Evolutionary conservation across 257 asterid species (phyloP).

Genomic region (Scutellaria minor): DNA sequence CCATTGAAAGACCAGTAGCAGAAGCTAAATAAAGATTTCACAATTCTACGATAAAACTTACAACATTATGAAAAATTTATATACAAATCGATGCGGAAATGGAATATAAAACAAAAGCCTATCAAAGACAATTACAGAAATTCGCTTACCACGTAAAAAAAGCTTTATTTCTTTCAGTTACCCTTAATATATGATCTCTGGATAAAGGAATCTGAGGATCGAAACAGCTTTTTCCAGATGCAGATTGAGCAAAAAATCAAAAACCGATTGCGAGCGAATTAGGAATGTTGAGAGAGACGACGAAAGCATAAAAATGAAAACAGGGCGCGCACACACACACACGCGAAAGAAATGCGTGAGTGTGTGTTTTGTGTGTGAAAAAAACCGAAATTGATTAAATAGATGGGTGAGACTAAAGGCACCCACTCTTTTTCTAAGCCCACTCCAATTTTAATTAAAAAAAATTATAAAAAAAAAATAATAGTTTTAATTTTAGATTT

Average conservation of each 20-base stretch:
- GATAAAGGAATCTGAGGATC: neutral
- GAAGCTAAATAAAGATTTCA: slow-evolving; percentile 44
- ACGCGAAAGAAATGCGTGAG: too few relatives aligned
- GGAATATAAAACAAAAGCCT: slow-evolving; percentile 16
- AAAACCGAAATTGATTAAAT: too few relatives aligned
- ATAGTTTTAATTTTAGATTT: too few relatives aligned
- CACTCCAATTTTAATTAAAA: too few relatives aligned
- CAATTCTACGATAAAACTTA: slow-evolving; percentile 30
- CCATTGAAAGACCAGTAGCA: slow-evolving; percentile 2
- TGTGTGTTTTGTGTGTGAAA: too few relatives aligned
- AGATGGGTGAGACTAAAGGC: too few relatives aligned
- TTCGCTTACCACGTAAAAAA: slow-evolving; percentile 32
- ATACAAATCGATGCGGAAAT: slow-evolving; percentile 12
- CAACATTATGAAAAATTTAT: neutral
- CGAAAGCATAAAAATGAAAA: too few relatives aligned
- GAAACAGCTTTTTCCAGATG: neutral
- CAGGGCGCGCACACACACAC: too few relatives aligned
- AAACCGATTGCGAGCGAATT: neutral
- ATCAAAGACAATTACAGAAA: slow-evolving; percentile 12
- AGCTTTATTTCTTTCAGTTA: neutral
- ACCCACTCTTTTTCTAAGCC: too few relatives aligned
- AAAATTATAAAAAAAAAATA: too few relatives aligned
- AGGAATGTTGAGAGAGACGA: neutral
- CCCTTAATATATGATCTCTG: neutral
- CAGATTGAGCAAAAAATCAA: neutral